Evolutionary conservation across 306 rosid genomes (phyloP), one percentile per base, ranked within the genome.

Genomic region (Glycine tomentella): DNA sequence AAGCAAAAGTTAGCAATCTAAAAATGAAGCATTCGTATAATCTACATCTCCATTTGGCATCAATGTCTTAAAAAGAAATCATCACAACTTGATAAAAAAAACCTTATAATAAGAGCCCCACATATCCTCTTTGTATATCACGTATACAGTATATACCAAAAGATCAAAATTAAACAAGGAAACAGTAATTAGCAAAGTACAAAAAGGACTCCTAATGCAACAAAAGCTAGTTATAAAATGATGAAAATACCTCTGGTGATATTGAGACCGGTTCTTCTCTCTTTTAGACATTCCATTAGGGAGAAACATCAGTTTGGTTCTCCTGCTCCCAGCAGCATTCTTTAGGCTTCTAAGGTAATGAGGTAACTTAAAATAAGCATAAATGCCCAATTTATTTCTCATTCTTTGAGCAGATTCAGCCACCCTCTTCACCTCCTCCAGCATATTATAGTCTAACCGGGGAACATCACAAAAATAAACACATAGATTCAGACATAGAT

Each of bases 401-500:
- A 74, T 79, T 75, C 97, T 88, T 63, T 85, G 89, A 81, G 99
- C 89, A 69, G 94, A 91, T 80, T 95, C 98, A 75, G 98, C 87
- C 76, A 86, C 89, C 86, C 98, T 92, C 90, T 92, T 95, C 81
- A 86, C 84, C 73, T 95, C 97, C 90, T 95, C 98, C 2, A 95
- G 89, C 84, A 95, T 86, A 92, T 87, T 88, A 82, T 88, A 95
- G 67, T 95, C 99, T 95, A 78, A 25, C 74, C 7, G 36, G 46
- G 85, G 16, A 66, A 64, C 71, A 48, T 61, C 50, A 69, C 50
- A 58, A 61, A 25, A 69, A 25, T 25, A 58, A 80, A 76, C 12
- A 36, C 10, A 38, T 0, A 63, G 9, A 80, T 68, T 16, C 55
- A 40, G 17, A n/a, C 13, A 46, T n/a, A 34, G 36, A 38, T 33